Conservation (phyloP, 2,329 filamentous ascomycete genomes). For the Cladophialophora immunda region DNA sequence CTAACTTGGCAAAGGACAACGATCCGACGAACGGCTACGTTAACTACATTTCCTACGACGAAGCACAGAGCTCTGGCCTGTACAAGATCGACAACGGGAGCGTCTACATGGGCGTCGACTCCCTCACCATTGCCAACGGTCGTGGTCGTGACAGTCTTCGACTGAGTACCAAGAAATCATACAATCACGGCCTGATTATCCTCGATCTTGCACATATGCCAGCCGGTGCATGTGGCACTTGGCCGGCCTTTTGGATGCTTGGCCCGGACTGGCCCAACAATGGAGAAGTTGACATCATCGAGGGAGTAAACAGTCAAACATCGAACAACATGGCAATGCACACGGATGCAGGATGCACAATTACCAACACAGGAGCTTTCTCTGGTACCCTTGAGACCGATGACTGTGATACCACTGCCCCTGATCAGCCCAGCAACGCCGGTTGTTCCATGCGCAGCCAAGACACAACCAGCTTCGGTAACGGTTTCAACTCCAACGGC, state of each 20-base stretch:
- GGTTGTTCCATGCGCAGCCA: slow-evolving; percentile 69
- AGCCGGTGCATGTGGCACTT: slow-evolving; percentile 74
- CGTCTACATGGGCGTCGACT: slow-evolving; percentile 76
- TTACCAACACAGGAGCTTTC: slow-evolving; percentile 58
- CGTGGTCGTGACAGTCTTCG: slow-evolving; percentile 75
- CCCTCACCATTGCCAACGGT: slow-evolving; percentile 62
- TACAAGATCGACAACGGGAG: slow-evolving; percentile 64
- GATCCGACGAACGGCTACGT: slow-evolving; percentile 83
- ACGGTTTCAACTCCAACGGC: slow-evolving; percentile 73
- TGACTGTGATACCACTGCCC: slow-evolving; percentile 66
- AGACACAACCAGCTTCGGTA: slow-evolving; percentile 67
- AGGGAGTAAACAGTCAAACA: slow-evolving; percentile 72
- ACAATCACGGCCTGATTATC: slow-evolving; percentile 73
- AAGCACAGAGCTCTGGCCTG: slow-evolving; percentile 65
- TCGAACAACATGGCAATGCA: slow-evolving; percentile 73
- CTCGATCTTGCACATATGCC: slow-evolving; percentile 79
- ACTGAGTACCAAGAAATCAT: slow-evolving; percentile 70
- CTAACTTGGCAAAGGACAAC: slow-evolving; percentile 42
- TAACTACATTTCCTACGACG: slow-evolving; percentile 67
- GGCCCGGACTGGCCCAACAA: slow-evolving; percentile 69
- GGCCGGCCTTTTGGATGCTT: slow-evolving; percentile 70
- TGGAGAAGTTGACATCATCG: slow-evolving; percentile 77
- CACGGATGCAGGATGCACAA: slow-evolving; percentile 68
- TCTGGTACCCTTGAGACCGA: slow-evolving; percentile 57
- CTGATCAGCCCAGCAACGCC: slow-evolving; percentile 53